These are phyloP conservation scores for Kwoniella mangroviensis DNA, from an alignment of 768 basidiomycete species.

Conservation along the genomic window DNA sequence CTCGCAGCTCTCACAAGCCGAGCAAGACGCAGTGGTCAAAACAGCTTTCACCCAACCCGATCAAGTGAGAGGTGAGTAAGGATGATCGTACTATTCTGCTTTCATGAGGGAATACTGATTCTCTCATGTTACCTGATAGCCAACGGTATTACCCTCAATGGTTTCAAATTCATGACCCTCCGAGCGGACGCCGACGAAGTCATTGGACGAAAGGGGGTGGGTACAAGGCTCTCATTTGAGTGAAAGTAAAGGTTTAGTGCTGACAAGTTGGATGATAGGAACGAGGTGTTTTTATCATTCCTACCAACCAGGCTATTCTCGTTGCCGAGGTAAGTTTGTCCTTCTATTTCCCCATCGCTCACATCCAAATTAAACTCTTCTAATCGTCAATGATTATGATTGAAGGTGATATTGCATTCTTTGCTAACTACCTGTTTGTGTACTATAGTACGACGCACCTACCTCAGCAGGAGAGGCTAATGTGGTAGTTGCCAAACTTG, in stretches of 20 bases:
- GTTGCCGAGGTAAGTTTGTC: conserved; percentile 64
- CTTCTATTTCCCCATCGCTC: neutral
- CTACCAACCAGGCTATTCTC: conserved; percentile 83
- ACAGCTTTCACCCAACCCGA: conserved; percentile 61
- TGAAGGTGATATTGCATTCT: no score
- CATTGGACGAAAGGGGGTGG: conserved; percentile 77
- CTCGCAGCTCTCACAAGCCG: conserved; percentile 66
- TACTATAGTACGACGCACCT: conserved; percentile 65
- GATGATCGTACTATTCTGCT: neutral
- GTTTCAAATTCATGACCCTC: conserved; percentile 76
- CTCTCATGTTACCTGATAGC: conserved; percentile 45
- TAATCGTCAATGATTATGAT: no score
- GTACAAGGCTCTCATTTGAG: conserved; percentile 44
- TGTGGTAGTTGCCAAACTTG: conserved; percentile 69
- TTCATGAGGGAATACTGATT: neutral
- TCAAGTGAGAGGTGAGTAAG: conserved; percentile 58
- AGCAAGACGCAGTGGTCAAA: conserved; percentile 67
- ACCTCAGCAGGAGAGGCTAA: conserved; percentile 71
- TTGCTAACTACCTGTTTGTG: no score
- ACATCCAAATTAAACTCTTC: no score
- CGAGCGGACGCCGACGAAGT: conserved; percentile 64
- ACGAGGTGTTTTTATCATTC: conserved; percentile 74
- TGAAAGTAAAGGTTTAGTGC: no score
- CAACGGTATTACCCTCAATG: conserved; percentile 68
- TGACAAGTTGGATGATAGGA: conserved; percentile 60